Conservation (phyloP, 148 eudicot genomes). For the Rhododendron griersonianum region DNA sequence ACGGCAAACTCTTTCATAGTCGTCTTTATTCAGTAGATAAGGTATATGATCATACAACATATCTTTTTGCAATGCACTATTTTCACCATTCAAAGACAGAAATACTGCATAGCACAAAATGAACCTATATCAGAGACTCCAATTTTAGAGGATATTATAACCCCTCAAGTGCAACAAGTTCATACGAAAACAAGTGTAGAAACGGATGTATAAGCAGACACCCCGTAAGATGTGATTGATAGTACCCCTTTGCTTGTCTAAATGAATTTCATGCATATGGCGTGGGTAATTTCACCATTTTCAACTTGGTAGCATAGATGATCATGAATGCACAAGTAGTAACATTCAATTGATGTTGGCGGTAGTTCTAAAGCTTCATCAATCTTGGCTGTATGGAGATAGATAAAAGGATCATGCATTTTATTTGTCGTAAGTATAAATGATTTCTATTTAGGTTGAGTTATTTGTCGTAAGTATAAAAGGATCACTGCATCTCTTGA, state of each 20-base stretch:
- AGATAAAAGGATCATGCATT: no score
- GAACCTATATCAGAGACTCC: neutral
- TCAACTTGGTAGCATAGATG: neutral
- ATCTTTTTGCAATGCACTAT: neutral
- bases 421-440: neutral
- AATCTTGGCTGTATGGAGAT: neutral
- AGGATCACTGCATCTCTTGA: neutral
- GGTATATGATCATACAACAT: slow-evolving; percentile 34
- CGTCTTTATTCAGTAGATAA: slow-evolving; percentile 27
- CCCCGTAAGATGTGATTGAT: neutral
- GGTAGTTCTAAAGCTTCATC: neutral
- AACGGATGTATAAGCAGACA: neutral
- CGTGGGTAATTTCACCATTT: neutral
- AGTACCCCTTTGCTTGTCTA: neutral
- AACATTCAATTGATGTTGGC: neutral
- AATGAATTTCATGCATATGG: neutral
- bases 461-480: no score
- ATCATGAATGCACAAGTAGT: neutral
- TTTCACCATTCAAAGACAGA: neutral
- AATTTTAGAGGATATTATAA: neutral
- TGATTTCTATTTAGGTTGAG: neutral
- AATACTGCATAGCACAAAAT: neutral
- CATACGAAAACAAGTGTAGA: neutral
- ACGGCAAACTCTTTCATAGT: slow-evolving; percentile 27
- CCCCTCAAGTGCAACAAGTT: neutral